phyloP scores from a whole-genome alignment of 1,284 basidiomycete species.

The Cutaneotrichosporon daszewskae region DNA sequence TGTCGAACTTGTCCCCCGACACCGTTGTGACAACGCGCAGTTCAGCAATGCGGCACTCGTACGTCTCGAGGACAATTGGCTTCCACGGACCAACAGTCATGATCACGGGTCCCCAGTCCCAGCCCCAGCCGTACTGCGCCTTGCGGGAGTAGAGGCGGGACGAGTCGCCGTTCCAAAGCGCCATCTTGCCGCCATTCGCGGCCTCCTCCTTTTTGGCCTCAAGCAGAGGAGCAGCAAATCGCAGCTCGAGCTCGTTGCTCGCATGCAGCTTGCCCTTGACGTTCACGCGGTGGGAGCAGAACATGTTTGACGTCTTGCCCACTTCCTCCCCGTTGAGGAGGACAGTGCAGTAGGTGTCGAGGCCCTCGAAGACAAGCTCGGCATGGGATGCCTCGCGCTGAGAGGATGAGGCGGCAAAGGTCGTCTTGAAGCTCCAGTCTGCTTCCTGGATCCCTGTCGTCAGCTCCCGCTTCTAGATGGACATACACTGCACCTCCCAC shows the following conservation, averaged over 20 bases:
- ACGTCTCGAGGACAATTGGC: conserved; percentile 59
- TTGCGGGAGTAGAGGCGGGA: conserved; percentile 80
- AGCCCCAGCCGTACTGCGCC: conserved; percentile 65
- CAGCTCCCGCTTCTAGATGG: neutral
- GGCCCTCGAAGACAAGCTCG: conserved; percentile 77
- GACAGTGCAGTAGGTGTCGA: conserved; percentile 76
- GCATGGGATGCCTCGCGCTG: conserved; percentile 50
- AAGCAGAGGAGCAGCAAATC: conserved; percentile 68
- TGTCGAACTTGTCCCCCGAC: conserved; percentile 3
- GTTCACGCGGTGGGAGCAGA: conserved; percentile 60
- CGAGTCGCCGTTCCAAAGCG: conserved; percentile 69
- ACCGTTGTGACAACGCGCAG: conserved; percentile 51
- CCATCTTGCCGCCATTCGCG: conserved; percentile 33
- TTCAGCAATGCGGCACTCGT: conserved; percentile 59
- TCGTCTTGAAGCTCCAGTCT: conserved; percentile 75
- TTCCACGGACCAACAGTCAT: conserved; percentile 47
- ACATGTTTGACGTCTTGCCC: conserved; percentile 65
- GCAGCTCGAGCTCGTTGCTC: conserved; percentile 62
- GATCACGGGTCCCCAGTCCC: conserved; percentile 55
- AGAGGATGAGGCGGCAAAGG: conserved; percentile 54
- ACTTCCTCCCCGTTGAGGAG: conserved; percentile 65
- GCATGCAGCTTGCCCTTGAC: conserved; percentile 57
- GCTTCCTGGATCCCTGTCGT: conserved; percentile 73
- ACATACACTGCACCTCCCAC: conserved; percentile 77
- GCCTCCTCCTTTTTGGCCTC: conserved; percentile 52